Base-by-base conservation (phyloP, 2,329 filamentous ascomycete genomes). In the Podosphaera aphanis region DNA sequence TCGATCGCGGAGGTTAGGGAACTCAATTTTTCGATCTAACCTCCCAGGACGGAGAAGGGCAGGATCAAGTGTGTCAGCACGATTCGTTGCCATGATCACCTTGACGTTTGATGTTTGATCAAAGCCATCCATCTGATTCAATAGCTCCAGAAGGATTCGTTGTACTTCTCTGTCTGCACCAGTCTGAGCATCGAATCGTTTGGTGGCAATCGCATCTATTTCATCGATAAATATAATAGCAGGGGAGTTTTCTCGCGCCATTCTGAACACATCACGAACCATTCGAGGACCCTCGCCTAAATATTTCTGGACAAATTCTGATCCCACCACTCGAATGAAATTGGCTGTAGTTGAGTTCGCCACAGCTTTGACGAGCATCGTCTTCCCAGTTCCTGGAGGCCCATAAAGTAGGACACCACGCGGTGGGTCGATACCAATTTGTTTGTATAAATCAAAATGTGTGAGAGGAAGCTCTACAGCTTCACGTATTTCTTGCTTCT, bases 71-170 rank as follows among this genome's bases (percentile, higher is more conserved):
- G 90, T 98, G 63, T 95, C 90, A 53, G 90, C 88, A 61, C 90
- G 81, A 69, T 98, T 98, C 54, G 90, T 98, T 54, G 90, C 90
- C 90, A 98, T 98, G 67, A 98, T 98, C 61, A 98, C 90, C 69
- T 98, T 98, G 65, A 98, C 90, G 64, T 98, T 98, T 62, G 84
- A 83, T 0, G 85, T 93, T 65, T 98, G 90, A 63, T 98, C 90
- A 68, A 98, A 98, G 53, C 90, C 90, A 62, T 98, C 90, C 90
- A 98, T 98, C 66, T 98, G 90, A 67, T 98, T 98, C 52, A 98
- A 78, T 54, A 98, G 69, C 63, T 98, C 90, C 49, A 98, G 78
- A 49, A 98, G 70, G 59, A 98, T 98, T 71, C 90, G 88, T 68
- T 98, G 90, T 15, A 98, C 90, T 65, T 98, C 90, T 66, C 90